Evolutionary conservation across 495 filamentous ascomycete species (phyloP).

Genomic region (Trichoderma reesei): DNA sequence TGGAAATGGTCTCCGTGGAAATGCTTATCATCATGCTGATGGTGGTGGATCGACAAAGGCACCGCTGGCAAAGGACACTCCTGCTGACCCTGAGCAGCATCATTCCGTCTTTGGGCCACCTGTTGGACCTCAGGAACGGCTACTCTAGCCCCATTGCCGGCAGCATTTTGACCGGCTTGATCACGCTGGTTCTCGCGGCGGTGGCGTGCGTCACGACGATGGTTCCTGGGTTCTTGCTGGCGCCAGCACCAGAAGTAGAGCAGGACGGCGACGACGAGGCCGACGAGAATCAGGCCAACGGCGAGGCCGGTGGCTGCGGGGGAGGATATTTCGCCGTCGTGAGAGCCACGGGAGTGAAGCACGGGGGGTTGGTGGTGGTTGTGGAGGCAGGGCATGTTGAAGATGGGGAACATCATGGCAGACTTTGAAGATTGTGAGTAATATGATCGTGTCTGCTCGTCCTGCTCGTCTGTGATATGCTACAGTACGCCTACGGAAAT

Average conservation of each 20-base stretch:
- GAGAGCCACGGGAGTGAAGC: neutral
- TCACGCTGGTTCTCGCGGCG: neutral
- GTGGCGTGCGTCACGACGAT: neutral
- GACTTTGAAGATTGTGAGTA: neutral
- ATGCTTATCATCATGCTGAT: constrained; percentile 8
- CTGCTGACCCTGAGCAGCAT: neutral
- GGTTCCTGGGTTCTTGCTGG: neutral
- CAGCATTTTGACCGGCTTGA: neutral
- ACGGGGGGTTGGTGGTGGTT: neutral
- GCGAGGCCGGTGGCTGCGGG: neutral
- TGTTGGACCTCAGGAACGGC: neutral
- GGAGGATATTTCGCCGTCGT: neutral
- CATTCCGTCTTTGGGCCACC: neutral
- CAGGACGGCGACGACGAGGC: neutral
- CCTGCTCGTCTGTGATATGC: neutral
- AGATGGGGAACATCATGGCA: neutral
- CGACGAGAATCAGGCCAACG: neutral
- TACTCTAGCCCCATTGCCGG: neutral
- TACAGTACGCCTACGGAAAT: neutral
- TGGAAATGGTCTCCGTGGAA: neutral
- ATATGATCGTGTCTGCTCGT: neutral
- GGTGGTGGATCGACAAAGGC: neutral
- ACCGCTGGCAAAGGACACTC: neutral
- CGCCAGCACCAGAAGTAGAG: constrained; percentile 5
- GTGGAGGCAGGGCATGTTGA: constrained; percentile 1